These are phyloP conservation scores for Fusarium lateritium DNA, from an alignment of 2,329 filamentous ascomycete genomes.

Conservation along the genomic window DNA sequence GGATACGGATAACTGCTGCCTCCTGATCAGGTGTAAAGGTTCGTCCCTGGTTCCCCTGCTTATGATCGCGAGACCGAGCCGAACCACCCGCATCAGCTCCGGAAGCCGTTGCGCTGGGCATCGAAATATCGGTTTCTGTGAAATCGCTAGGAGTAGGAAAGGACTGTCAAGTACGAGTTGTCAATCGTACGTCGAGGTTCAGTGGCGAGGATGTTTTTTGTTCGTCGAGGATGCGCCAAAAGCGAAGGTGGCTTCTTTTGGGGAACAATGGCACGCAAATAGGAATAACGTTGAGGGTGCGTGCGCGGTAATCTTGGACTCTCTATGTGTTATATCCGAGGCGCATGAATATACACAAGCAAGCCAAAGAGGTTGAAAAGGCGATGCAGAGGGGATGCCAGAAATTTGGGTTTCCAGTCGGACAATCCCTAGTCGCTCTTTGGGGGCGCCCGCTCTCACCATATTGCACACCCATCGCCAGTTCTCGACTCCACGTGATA, in stretches of 20 bases:
- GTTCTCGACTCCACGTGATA: conserved; percentile 43
- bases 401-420: conserved; percentile 42
- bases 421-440: conserved; percentile 40
- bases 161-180: conserved; percentile 5
- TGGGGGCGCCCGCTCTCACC: conserved; percentile 25
- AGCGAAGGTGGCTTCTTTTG: conserved; percentile 44
- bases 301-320: conserved; percentile 5
- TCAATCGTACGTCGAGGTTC: conserved; percentile 15
- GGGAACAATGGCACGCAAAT: conserved; percentile 9
- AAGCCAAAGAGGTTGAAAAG: conserved; percentile 20
- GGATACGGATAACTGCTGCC: conserved; percentile 89
- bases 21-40: conserved; percentile 92
- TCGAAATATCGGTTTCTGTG: conserved; percentile 36
- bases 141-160: conserved; percentile 13
- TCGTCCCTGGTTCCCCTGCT: conserved; percentile 82
- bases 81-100: conserved; percentile 66
- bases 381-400: conserved; percentile 39
- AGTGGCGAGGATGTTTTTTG: conserved; percentile 7
- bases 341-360: conserved; percentile 28
- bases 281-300: conserved; percentile 1
- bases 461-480: conserved; percentile 28
- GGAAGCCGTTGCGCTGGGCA: conserved; percentile 66
- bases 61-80: conserved; percentile 73
- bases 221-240: conserved; percentile 31
- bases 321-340: conserved; percentile 3